These are phyloP conservation scores for Aspergillus funiculosus DNA, from an alignment of 495 filamentous ascomycete genomes.

Conservation along the genomic window DNA sequence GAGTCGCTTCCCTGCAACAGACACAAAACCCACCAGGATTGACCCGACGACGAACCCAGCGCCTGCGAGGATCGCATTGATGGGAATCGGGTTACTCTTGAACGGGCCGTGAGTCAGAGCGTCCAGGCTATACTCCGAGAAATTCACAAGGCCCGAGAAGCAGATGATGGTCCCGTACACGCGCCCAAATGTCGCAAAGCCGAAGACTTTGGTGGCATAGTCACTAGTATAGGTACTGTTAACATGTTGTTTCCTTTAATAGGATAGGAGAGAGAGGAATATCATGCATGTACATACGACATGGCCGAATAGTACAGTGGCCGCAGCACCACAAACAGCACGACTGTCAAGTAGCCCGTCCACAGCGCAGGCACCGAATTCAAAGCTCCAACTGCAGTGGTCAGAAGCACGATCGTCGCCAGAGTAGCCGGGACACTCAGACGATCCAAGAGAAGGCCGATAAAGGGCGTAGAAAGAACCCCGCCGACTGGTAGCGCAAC, in stretches of 20 bases:
- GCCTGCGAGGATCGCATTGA: conserved; percentile 63
- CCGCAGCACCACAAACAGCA: conserved; percentile 60
- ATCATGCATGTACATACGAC: conserved; percentile 47
- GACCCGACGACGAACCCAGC: conserved; percentile 58
- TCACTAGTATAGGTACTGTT: conserved; percentile 47
- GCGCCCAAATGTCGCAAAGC: conserved; percentile 86
- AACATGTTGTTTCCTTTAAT: conserved; percentile 9
- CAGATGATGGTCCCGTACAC: conserved; percentile 93
- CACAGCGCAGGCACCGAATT: conserved; percentile 66
- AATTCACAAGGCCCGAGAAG: conserved; percentile 76
- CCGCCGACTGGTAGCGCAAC: conserved; percentile 84
- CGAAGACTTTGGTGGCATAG: conserved; percentile 91
- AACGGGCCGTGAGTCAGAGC: conserved; percentile 71
- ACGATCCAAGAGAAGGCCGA: conserved; percentile 71
- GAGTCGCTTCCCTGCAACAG: conserved; percentile 26
- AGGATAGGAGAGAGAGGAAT: not conserved
- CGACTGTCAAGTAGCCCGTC: conserved; percentile 71
- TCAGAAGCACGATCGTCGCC: conserved; percentile 60
- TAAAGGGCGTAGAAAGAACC: conserved; percentile 75
- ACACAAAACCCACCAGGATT: conserved; percentile 55
- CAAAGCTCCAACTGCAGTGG: conserved; percentile 70
- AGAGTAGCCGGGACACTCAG: conserved; percentile 64
- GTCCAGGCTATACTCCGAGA: conserved; percentile 76
- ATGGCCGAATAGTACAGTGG: conserved; percentile 49
- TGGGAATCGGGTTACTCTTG: conserved; percentile 65